phyloP scores from a whole-genome alignment of 1,284 basidiomycete genomes.

The Trichosporon inkin region DNA sequence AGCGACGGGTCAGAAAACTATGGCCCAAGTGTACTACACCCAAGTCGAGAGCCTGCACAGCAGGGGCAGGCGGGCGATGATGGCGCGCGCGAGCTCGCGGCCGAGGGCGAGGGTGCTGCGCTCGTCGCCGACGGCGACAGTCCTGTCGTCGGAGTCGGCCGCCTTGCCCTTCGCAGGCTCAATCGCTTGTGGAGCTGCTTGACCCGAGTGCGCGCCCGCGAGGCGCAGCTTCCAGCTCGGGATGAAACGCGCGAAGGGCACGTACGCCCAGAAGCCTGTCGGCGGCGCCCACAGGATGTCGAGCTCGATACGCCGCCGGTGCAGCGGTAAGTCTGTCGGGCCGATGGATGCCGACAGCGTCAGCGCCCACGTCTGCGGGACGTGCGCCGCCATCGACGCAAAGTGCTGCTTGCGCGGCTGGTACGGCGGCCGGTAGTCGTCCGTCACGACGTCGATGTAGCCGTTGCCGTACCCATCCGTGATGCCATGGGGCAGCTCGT shows the following conservation, averaged over 20 bases:
- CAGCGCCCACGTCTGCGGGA: constrained; percentile 12
- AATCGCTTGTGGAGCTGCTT: neutral
- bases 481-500: neutral
- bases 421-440: constrained; percentile 16
- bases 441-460: neutral
- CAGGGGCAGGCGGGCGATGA: constrained; percentile 4
- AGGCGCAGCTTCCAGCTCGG: constrained; percentile 15
- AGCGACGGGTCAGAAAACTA: neutral
- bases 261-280: constrained; percentile 11
- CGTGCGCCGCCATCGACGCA: neutral
- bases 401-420: constrained; percentile 9
- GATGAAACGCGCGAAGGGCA: constrained; percentile 17
- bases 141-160: neutral
- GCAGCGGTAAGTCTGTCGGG: constrained; percentile 17
- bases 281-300: constrained; percentile 23
- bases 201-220: neutral
- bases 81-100: neutral
- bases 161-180: neutral
- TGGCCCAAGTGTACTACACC: neutral
- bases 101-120: neutral
- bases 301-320: constrained; percentile 25
- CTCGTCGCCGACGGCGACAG: neutral
- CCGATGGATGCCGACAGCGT: constrained; percentile 23
- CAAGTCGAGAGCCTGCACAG: neutral
- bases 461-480: constrained; percentile 5